Percentiles rank a stretch among this genome's conserved stretches.
Evolutionary conservation across 2,329 filamentous ascomycete species (phyloP).

Genomic region (Xylariaceae sp.): DNA sequence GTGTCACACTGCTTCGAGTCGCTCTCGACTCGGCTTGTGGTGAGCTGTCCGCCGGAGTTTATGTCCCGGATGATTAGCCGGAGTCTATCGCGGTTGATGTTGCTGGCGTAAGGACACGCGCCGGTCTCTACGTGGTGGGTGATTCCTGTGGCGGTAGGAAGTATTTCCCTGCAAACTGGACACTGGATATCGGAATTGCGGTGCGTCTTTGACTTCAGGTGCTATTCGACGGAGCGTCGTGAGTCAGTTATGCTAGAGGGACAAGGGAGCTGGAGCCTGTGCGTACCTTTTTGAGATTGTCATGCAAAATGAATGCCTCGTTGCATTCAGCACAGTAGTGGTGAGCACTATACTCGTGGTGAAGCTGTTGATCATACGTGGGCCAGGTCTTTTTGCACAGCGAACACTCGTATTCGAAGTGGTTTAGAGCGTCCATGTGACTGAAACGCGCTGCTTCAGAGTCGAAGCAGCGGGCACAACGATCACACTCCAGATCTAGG

Average conservation of each 20-base stretch:
- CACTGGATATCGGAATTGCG: slow-evolving; percentile 43
- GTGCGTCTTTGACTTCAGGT: slow-evolving; percentile 52
- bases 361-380: slow-evolving; percentile 10
- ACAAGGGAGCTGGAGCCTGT: not conserved
- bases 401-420: slow-evolving; percentile 32
- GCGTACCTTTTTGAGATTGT: slow-evolving; percentile 34
- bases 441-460: slow-evolving; percentile 11
- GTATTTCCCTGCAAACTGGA: slow-evolving; percentile 49
- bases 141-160: slow-evolving; percentile 50
- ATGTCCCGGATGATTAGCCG: slow-evolving; percentile 42
- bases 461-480: slow-evolving; percentile 17
- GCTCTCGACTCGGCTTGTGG: slow-evolving; percentile 43
- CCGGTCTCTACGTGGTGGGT: slow-evolving; percentile 53
- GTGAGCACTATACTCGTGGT: slow-evolving; percentile 33
- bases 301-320: slow-evolving; percentile 32
- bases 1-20: slow-evolving; percentile 17
- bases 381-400: slow-evolving; percentile 26
- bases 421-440: slow-evolving; percentile 32
- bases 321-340: slow-evolving; percentile 35
- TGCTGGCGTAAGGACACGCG: slow-evolving; percentile 44
- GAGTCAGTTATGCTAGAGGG: not conserved
- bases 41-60: slow-evolving; percentile 47
- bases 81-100: slow-evolving; percentile 41
- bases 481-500: slow-evolving; percentile 23
- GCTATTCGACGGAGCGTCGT: slow-evolving; percentile 41